phyloP scores from a whole-genome alignment of 176 grass and related monocot genomes.

The Dendrocalamus sinicus region DNA sequence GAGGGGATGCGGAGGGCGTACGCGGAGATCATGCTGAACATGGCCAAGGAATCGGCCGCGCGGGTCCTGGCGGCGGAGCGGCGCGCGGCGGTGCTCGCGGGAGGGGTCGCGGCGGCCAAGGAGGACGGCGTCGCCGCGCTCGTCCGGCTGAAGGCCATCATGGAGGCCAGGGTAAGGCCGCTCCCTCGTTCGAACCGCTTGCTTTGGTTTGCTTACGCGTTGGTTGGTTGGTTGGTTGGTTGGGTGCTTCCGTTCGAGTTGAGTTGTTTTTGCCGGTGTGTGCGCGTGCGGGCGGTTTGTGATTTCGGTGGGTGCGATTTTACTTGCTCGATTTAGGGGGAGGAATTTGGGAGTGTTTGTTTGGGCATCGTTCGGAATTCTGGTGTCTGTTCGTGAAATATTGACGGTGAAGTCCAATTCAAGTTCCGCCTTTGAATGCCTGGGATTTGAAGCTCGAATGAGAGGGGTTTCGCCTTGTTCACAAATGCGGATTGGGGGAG shows the following conservation, averaged over 20 bases:
- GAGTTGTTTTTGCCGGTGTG: not conserved
- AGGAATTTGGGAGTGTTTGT: slow-evolving; percentile 40
- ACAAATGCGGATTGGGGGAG: not conserved
- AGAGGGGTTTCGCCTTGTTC: slow-evolving; percentile 8
- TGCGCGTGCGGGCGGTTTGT: not conserved
- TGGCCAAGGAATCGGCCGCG: slow-evolving; percentile 80
- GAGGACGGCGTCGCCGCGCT: slow-evolving; percentile 62
- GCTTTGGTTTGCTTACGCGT: slow-evolving; percentile 2
- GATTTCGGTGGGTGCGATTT: slow-evolving; percentile 18
- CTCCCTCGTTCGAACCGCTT: not conserved
- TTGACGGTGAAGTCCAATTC: not conserved
- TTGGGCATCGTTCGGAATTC: slow-evolving; percentile 30
- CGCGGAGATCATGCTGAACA: slow-evolving; percentile 85
- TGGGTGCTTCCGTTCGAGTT: not conserved
- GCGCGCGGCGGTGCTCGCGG: slow-evolving; percentile 45
- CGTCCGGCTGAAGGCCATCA: slow-evolving; percentile 59
- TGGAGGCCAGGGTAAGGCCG: slow-evolving; percentile 56
- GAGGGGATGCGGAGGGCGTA: slow-evolving; percentile 66
- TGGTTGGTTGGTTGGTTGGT: not conserved
- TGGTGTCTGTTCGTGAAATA: not conserved
- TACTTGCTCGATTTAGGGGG: not conserved
- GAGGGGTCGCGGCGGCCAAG: slow-evolving; percentile 42
- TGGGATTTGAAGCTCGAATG: slow-evolving; percentile 10
- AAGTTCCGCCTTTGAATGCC: slow-evolving; percentile 14
- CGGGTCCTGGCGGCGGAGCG: slow-evolving; percentile 85